Percentiles rank a stretch among this genome's conserved stretches.
phyloP scores from a whole-genome alignment of 2,329 filamentous ascomycete species.

The Didymellaceae sp. region DNA sequence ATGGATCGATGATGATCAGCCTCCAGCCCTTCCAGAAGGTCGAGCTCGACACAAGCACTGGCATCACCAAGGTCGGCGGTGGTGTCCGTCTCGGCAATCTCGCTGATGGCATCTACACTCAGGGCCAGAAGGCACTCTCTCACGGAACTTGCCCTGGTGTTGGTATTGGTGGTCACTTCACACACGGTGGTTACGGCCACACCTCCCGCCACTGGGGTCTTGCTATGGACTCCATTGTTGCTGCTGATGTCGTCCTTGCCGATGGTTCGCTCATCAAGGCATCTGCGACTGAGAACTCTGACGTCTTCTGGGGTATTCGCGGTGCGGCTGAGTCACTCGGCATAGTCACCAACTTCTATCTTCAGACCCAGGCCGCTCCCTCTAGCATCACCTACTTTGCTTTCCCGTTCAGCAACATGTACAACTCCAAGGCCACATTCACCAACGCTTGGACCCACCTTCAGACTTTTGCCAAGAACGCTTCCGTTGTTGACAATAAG shows the following conservation, averaged over 20 bases:
- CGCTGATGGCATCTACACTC: conserved; percentile 42
- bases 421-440: conserved; percentile 38
- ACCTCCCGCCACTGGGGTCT: conserved; percentile 46
- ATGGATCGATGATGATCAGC: conserved; percentile 58
- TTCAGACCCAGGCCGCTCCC: conserved; percentile 42
- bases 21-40: conserved; percentile 56
- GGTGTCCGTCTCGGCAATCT: conserved; percentile 57
- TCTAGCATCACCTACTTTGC: conserved; percentile 37
- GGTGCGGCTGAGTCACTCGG: conserved; percentile 53
- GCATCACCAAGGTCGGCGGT: conserved; percentile 55
- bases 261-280: conserved; percentile 48
- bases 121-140: conserved; percentile 51
- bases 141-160: conserved; percentile 62
- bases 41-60: conserved; percentile 49
- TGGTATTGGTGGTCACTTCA: conserved; percentile 47
- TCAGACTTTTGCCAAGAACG: conserved; percentile 51
- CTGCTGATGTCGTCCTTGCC: conserved; percentile 48
- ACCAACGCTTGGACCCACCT: conserved; percentile 50
- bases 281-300: conserved; percentile 39
- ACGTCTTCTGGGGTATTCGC: conserved; percentile 53
- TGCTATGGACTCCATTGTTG: conserved; percentile 45
- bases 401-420: conserved; percentile 36
- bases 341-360: conserved; percentile 48
- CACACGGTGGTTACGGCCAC: conserved; percentile 46
- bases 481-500: conserved; percentile 50